phyloP scores from a whole-genome alignment of 768 basidiomycete species.

The Tephrocybe sp. region DNA sequence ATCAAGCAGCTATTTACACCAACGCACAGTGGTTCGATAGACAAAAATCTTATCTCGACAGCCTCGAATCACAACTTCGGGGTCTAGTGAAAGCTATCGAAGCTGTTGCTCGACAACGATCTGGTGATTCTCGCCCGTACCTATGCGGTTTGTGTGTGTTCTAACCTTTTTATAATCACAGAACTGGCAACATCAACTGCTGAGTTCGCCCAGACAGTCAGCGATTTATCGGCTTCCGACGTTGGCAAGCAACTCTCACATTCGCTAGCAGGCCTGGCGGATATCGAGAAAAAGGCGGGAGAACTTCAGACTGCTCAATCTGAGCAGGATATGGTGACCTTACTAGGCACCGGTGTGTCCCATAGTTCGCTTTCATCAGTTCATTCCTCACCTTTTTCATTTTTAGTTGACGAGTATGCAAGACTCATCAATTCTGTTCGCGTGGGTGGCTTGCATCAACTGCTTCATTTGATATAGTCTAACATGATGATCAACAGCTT shows the following conservation, averaged over 20 bases:
- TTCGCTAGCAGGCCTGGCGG: constrained; percentile 68
- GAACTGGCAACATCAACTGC: constrained; percentile 69
- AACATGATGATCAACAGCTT: constrained; percentile 43
- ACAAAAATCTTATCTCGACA: constrained; percentile 82
- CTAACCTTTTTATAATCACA: constrained; percentile 22
- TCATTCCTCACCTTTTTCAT: constrained; percentile 8
- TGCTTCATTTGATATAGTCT: neutral
- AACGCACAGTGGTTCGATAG: constrained; percentile 83
- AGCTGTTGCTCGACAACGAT: constrained; percentile 76
- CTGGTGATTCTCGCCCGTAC: constrained; percentile 44
- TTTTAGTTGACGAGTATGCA: constrained; percentile 85
- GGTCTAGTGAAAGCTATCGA: constrained; percentile 88
- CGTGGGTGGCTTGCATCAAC: constrained; percentile 41
- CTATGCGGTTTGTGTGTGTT: neutral
- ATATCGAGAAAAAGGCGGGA: constrained; percentile 72
- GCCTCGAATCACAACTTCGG: constrained; percentile 86
- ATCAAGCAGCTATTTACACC: no score
- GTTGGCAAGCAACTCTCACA: constrained; percentile 71
- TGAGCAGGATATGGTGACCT: constrained; percentile 77
- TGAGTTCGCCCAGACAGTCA: constrained; percentile 79
- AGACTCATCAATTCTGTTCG: constrained; percentile 85
- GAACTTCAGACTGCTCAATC: constrained; percentile 75
- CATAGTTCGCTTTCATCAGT: neutral
- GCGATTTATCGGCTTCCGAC: constrained; percentile 74
- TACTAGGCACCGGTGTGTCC: constrained; percentile 70